Evolutionary conservation across 176 grass and related monocot genomes (phyloP), one percentile per base, ranked within the genome.

Genomic region (Microstegium vimineum): DNA sequence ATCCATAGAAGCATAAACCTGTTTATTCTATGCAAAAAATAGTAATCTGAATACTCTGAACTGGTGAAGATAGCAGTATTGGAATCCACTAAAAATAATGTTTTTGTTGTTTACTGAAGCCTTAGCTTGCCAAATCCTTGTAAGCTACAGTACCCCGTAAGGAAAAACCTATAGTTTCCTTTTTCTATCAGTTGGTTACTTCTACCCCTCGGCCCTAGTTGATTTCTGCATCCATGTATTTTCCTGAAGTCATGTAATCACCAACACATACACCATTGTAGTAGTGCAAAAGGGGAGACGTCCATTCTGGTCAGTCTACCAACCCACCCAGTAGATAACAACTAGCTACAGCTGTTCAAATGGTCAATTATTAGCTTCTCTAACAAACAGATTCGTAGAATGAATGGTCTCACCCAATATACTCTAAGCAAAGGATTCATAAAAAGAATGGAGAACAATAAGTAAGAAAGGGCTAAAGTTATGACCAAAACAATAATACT

Each of bases 11-110:
- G 2, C 23, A 74, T 25, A 37, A 61, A 81, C 51, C 23, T 26
- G 9, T 18, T 60, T 79, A 81, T 28, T 84, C 65, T 40, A 84
- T 49, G 22, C 20, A 64, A 49, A 49, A 64, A n/a, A 47, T 47
- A 80, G 4, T 54, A 73, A 80, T 62, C 54, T n/a, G 18, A 74
- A 75, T 79, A 42, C 83, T 49, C 28, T 3, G 0, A 66, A 67
- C 18, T 5, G 22, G 22, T 2, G 14, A 57, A 27, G n/a, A 62
- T 49, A 51, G 41, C 31, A 77, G 23, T 77, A 52, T 63, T 71
- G 13, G 13, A 69, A 62, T 30, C 10, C 36, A 37, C n/a, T 20
- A 27, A 74, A 27, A 6, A 30, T 33, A 56, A 69, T 68, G 10
- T 25, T 18, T 25, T 6, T 65, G 78, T 23, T 79, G 30, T 40